A percentile compares a stretch with the other conserved stretches of the same genome.
phyloP scores from a whole-genome alignment of 73 alveolate genomes.

The Loxodes magnus region DNA sequence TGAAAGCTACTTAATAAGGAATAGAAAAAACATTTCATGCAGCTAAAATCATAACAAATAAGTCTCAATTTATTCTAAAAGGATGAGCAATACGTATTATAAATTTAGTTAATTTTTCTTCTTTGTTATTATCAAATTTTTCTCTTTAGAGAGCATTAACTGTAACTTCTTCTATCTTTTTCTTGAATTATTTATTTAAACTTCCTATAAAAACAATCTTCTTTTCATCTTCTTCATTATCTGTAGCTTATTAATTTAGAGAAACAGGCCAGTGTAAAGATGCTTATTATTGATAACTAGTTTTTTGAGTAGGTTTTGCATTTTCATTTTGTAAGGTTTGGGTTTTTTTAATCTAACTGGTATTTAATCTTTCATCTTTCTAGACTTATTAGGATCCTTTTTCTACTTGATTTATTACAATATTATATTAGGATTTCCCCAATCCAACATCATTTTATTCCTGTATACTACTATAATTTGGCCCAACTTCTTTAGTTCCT shows the following conservation, averaged over 20 bases:
- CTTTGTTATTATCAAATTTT: too few relatives aligned
- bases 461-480: neutral
- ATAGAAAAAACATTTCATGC: constrained; percentile 10
- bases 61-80: constrained; percentile 38
- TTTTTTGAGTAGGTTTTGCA: neutral
- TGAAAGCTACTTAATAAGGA: constrained; percentile 26
- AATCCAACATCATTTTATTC: too few relatives aligned
- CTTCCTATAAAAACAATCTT: too few relatives aligned
- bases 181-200: too few relatives aligned
- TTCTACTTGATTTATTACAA: neutral
- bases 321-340: neutral
- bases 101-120: too few relatives aligned
- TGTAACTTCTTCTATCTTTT: too few relatives aligned
- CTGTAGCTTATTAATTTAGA: too few relatives aligned
- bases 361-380: neutral
- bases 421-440: too few relatives aligned
- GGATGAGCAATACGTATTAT: too few relatives aligned
- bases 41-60: constrained; percentile 13
- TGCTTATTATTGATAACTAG: neutral
- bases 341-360: neutral
- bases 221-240: too few relatives aligned
- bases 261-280: constrained; percentile 8
- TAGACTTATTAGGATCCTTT: neutral
- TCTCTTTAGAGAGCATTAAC: too few relatives aligned
- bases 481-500: neutral